Evolutionary conservation across 371 early-diverging fungal genomes (phyloP).

Genomic region (Rhizopus stolonifer): DNA sequence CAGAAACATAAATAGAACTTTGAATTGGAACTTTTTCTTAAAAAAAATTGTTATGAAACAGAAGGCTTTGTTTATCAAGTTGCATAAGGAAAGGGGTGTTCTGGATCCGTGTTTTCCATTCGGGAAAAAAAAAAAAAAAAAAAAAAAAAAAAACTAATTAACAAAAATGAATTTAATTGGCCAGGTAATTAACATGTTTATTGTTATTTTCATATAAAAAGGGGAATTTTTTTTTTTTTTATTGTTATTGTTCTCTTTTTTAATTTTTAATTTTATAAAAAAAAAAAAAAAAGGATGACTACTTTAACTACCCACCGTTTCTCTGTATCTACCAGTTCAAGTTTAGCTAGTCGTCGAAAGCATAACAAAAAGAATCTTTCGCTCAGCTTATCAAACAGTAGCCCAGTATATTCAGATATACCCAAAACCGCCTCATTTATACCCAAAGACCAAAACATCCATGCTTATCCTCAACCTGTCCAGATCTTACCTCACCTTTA

Average conservation of each 20-base stretch:
- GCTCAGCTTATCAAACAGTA: constrained; percentile 19
- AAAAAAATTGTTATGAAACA: too few relatives aligned
- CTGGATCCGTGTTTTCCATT: too few relatives aligned
- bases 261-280: not conserved
- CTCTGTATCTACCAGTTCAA: constrained; percentile 14
- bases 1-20: too few relatives aligned
- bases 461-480: constrained; percentile 49
- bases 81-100: too few relatives aligned
- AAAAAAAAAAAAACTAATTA: not conserved
- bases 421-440: constrained; percentile 11
- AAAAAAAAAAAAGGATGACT: not conserved
- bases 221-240: not conserved
- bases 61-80: too few relatives aligned
- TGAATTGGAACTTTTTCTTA: too few relatives aligned
- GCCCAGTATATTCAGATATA: not conserved
- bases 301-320: constrained; percentile 2
- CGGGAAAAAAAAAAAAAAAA: too few relatives aligned
- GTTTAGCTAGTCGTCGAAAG: constrained; percentile 18
- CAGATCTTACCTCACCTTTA: constrained; percentile 69
- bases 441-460: constrained; percentile 11
- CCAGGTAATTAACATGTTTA: not conserved
- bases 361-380: constrained; percentile 39
- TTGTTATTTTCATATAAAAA: not conserved
- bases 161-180: not conserved
- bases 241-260: not conserved